Conservation (phyloP, 78 protist genomes). For the Dictyostelium citrinum region DNA sequence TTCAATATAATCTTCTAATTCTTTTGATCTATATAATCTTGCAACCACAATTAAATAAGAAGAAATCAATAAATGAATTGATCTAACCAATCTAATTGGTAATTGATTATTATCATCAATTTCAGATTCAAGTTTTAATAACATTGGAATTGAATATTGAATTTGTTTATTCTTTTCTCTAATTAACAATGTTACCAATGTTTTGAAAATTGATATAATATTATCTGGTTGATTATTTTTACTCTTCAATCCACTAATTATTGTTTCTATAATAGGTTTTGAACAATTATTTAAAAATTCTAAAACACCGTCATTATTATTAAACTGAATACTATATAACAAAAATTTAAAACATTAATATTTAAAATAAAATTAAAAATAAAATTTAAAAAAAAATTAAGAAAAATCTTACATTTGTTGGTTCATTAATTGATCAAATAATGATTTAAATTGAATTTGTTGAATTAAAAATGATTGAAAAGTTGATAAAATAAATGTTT, state of each 20-base stretch:
- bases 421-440: constrained; percentile 22
- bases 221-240: constrained; percentile 49
- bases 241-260: constrained; percentile 7
- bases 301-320: constrained; percentile 35
- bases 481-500: constrained; percentile 3
- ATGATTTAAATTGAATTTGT: constrained; percentile 7
- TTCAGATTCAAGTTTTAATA: constrained; percentile 12
- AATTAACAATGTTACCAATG: constrained; percentile 10
- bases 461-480: constrained; percentile 36
- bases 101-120: not conserved
- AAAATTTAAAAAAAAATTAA: not conserved
- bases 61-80: constrained; percentile 27
- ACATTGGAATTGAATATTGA: constrained; percentile 53
- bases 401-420: not conserved
- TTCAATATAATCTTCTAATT: constrained; percentile 19
- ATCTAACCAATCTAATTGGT: constrained; percentile 39
- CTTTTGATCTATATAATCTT: not conserved
- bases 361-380: not conserved
- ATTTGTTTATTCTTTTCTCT: constrained; percentile 39
- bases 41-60: constrained; percentile 20
- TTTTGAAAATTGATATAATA: constrained; percentile 15
- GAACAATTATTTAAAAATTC: constrained; percentile 31
- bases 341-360: not conserved
- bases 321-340: not conserved
- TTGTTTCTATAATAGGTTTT: constrained; percentile 15